These are phyloP conservation scores for Phytophthora vignae DNA, from an alignment of 352 stramenopile species.

Conservation along the genomic window DNA sequence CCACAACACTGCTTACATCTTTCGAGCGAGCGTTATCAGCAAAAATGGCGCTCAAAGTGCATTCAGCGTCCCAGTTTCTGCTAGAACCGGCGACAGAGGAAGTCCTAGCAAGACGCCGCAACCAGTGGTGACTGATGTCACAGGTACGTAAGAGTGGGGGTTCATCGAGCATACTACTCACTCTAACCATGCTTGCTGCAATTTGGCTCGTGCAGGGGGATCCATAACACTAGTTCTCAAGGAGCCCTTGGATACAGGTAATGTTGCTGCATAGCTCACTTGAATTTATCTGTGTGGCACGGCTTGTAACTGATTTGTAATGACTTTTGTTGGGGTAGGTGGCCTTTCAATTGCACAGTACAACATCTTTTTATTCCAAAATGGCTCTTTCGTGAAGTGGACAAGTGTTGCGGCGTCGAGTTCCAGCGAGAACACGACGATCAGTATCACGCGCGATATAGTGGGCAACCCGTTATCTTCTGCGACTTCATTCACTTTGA, in stretches of 20 bases:
- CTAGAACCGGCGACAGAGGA: constrained; percentile 38
- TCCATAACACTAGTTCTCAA: constrained; percentile 40
- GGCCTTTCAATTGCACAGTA: constrained; percentile 44
- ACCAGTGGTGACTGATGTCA: constrained; percentile 39
- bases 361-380: constrained; percentile 35
- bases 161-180: background rate
- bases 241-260: constrained; percentile 55
- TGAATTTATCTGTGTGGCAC: constrained; percentile 1
- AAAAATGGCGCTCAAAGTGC: constrained; percentile 24
- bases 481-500: constrained; percentile 49
- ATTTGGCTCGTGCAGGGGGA: constrained; percentile 32
- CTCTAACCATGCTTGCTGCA: background rate
- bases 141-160: constrained; percentile 40
- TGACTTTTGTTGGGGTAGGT: constrained; percentile 20
- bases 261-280: background rate
- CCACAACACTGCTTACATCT: constrained; percentile 58
- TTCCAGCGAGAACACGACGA: constrained; percentile 16
- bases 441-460: constrained; percentile 28
- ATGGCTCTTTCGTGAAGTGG: constrained; percentile 35
- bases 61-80: constrained; percentile 33
- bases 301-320: background rate
- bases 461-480: constrained; percentile 25
- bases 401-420: constrained; percentile 30
- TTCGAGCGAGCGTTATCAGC: constrained; percentile 43
- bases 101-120: constrained; percentile 47